Base-by-base conservation (phyloP, 768 basidiomycete genomes). In the Tricholoma bakamatsutake region DNA sequence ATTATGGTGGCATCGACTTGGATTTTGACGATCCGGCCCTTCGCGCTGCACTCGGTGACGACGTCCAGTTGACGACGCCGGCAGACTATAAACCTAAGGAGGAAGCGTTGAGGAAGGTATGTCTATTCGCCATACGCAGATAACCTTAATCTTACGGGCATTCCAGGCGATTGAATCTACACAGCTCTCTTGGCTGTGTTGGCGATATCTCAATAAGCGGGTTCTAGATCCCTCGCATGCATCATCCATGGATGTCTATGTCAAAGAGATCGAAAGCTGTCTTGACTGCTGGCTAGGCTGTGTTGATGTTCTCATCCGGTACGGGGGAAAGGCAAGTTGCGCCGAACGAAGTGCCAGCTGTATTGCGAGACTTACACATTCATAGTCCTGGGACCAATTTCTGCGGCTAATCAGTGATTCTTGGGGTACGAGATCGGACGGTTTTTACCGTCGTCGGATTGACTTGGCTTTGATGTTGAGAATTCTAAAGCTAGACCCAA, bases 261-360 rank as follows among this genome's bases (percentile, higher is more conserved):
- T 59, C 8, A 57, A 57, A 28, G 77, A 80, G 50, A 76, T 82
- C 27, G 81, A 82, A 61, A 64, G 68, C 27, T 81, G 89, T 75
- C 75, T 90, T 31, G 80, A 82, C 53, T 86, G 84, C 61, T 93
- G 90, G 88, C 74, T 88, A 6, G 81, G 84, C 4, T 90, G 86
- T 60, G 83, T 81, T 1, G 76, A 76, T 54, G 76, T 91, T 15
- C 62, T 84, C 13, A 78, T 87, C 5, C 78, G 64, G 21, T 61
- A 59, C 30, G 58, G 55, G 12, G 59, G 50, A 31, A 67, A 63
- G 64, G 69, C 68, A 57, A 57, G 67, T 61, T n/a, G 9, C 4
- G n/a, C 49, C 6, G 30, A 45, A 51, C 21, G 15, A 6, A 1
- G 37, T 33, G 13, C 11, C 45, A 40, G 5, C 15, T 6, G 30